Evolutionary conservation across 164 flowering plant genomes (phyloP).

Genomic region (Tetracentron sinense): DNA sequence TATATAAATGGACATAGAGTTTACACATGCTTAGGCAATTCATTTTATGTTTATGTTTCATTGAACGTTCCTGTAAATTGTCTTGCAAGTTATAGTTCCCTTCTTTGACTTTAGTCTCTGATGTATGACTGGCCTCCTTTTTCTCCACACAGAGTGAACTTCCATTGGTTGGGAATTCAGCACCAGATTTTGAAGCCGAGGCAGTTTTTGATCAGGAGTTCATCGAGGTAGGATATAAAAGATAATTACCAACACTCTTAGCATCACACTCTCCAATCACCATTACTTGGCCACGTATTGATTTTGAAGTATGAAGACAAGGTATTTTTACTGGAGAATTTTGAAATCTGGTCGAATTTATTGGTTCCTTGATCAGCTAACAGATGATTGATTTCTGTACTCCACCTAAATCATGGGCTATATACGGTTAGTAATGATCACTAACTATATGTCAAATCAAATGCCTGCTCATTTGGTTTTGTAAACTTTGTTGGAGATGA

Average conservation of each 20-base stretch:
- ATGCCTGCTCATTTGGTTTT: neutral
- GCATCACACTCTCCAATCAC: too few relatives aligned
- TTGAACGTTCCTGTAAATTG: too few relatives aligned
- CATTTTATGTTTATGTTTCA: too few relatives aligned
- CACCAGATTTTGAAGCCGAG: constrained; percentile 98
- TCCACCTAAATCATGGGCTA: neutral
- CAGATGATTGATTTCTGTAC: neutral
- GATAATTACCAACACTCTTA: too few relatives aligned
- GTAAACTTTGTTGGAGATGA: neutral
- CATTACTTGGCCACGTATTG: too few relatives aligned
- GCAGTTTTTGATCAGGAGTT: constrained; percentile 99
- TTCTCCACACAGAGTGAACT: constrained; percentile 39
- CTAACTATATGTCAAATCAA: neutral
- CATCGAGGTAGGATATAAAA: constrained; percentile 53
- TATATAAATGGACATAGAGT: too few relatives aligned
- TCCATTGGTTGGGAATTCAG: constrained; percentile 87
- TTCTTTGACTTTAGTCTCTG: neutral
- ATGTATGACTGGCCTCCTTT: neutral
- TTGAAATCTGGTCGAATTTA: neutral
- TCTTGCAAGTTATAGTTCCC: neutral
- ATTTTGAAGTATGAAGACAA: neutral
- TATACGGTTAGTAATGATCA: neutral
- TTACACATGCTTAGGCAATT: too few relatives aligned
- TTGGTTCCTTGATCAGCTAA: neutral
- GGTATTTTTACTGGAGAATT: neutral